Evolutionary conservation across 1,284 basidiomycete species (phyloP).

Genomic region (Ganoderma resinaceum): DNA sequence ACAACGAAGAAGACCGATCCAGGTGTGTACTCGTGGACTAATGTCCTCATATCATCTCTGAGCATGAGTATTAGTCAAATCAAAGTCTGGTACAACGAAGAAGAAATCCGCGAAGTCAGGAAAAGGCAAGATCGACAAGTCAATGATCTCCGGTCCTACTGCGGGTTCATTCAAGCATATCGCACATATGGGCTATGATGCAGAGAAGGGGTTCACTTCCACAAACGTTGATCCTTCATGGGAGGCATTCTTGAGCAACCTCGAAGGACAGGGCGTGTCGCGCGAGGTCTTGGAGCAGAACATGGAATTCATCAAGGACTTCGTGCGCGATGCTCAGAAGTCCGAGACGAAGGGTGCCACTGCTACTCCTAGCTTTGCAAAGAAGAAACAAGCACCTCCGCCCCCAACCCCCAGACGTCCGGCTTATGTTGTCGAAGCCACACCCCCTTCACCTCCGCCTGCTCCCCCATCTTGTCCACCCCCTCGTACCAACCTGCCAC

Average conservation of each 20-base stretch:
- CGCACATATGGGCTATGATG: conserved; percentile 95
- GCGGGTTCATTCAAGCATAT: conserved; percentile 87
- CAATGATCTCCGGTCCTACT: conserved; percentile 87
- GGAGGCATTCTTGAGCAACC: conserved; percentile 78
- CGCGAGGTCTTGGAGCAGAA: conserved; percentile 72
- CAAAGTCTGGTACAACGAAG: conserved; percentile 54
- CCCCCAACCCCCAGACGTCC: conserved; percentile 59
- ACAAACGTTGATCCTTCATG: conserved; percentile 94
- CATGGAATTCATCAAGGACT: conserved; percentile 91
- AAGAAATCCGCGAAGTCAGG: conserved; percentile 56
- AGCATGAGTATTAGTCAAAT: conserved; percentile 36
- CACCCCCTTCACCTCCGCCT: conserved; percentile 35
- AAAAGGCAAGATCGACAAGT: conserved; percentile 85
- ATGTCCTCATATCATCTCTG: conserved; percentile 5
- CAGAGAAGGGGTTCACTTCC: conserved; percentile 86
- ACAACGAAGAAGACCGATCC: conserved; percentile 69
- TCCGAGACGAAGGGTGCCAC: conserved; percentile 11
- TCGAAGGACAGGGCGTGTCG: conserved; percentile 77
- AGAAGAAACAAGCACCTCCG: conserved; percentile 60
- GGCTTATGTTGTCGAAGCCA: conserved; percentile 43
- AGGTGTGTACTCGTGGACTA: conserved; percentile 48
- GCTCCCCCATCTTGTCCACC: conserved; percentile 32
- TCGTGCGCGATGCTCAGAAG: conserved; percentile 68
- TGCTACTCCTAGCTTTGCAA: conserved; percentile 39
- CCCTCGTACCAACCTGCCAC: conserved; percentile 21